Evolutionary conservation across 2,329 filamentous ascomycete genomes (phyloP).

Genomic region (Raffaelea arxii): DNA sequence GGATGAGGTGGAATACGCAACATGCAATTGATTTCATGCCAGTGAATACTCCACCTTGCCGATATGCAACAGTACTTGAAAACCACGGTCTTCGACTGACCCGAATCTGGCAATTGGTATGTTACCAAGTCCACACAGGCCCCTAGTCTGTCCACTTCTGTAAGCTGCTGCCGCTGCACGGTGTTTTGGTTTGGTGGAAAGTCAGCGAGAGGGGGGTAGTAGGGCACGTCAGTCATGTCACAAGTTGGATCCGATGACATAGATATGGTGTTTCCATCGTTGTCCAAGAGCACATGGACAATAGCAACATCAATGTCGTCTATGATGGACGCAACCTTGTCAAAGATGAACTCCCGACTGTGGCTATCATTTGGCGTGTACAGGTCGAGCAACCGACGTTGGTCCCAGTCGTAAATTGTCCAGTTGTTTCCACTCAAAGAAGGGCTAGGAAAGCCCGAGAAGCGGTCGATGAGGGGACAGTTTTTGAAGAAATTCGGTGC

Average conservation of each 20-base stretch:
- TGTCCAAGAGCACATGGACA: neutral
- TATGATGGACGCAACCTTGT: neutral
- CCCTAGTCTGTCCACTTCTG: neutral
- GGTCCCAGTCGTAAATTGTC: neutral
- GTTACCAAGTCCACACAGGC: neutral
- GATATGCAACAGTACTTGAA: neutral
- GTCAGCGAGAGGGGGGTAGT: neutral
- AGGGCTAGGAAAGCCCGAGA: neutral
- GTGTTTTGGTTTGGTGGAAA: neutral
- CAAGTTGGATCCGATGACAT: neutral
- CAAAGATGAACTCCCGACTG: neutral
- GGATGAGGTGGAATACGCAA: neutral
- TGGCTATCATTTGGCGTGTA: neutral
- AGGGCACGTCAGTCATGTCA: neutral
- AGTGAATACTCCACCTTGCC: neutral
- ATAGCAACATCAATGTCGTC: neutral
- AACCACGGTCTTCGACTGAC: neutral
- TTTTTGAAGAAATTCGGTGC: neutral
- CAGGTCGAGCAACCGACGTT: neutral
- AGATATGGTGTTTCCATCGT: neutral
- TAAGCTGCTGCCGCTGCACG: neutral
- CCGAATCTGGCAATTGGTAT: neutral
- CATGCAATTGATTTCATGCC: neutral
- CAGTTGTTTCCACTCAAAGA: neutral
- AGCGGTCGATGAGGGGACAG: neutral